phyloP scores from a whole-genome alignment of 2,329 filamentous ascomycete species.

The Calonectria ilicicola region DNA sequence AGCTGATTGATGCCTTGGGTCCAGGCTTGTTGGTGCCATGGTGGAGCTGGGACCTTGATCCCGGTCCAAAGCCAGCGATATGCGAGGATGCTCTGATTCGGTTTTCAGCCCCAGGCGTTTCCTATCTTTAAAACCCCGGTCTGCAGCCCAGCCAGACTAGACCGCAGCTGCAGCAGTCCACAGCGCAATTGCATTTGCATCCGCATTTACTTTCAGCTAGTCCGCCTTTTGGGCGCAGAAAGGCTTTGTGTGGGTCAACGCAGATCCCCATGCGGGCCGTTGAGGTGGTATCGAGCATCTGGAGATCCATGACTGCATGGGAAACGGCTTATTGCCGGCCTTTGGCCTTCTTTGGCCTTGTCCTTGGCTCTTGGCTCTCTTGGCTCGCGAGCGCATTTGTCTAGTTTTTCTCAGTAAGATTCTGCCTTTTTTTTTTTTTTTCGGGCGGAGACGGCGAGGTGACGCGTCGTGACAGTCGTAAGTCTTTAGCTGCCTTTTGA shows the following conservation, averaged over 20 bases:
- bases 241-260: not conserved
- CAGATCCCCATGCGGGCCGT: slow-evolving; percentile 19
- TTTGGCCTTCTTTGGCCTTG: not conserved
- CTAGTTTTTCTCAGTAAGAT: not conserved
- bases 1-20: not conserved
- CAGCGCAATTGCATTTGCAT: not conserved
- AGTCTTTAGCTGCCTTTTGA: not conserved
- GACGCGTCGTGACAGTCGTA: slow-evolving; percentile 7
- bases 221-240: not conserved
- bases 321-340: slow-evolving; percentile 8
- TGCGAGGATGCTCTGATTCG: slow-evolving; percentile 12
- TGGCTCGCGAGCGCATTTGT: not conserved
- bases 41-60: not conserved
- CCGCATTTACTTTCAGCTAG: not conserved
- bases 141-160: not conserved
- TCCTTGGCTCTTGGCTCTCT: not conserved
- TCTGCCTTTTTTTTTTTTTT: not conserved
- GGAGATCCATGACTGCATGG: not conserved
- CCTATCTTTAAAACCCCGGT: not conserved
- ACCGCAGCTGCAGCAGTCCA: not conserved
- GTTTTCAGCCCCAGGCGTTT: slow-evolving; percentile 2
- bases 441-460: not conserved
- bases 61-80: not conserved
- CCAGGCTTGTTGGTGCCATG: not conserved
- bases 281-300: slow-evolving; percentile 10